A percentile compares a stretch with the other conserved stretches of the same genome.
phyloP scores from a whole-genome alignment of 768 basidiomycete genomes.

The Gloeophyllum trabeum region DNA sequence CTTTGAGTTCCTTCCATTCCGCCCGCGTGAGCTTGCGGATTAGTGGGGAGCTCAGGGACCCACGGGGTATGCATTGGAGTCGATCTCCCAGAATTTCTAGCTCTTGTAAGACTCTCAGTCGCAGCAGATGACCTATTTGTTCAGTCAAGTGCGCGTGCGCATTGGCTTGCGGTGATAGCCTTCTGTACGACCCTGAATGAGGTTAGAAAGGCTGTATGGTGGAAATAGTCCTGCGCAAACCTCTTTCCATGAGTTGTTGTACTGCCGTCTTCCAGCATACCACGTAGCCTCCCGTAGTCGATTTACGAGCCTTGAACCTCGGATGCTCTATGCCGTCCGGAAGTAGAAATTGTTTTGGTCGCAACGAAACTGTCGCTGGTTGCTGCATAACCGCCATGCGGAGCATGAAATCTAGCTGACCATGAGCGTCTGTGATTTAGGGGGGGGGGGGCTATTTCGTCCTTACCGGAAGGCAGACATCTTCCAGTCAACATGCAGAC shows the following conservation, averaged over 20 bases:
- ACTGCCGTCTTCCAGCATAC: conserved; percentile 46
- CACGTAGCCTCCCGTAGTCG: conserved; percentile 39
- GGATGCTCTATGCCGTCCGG: conserved; percentile 61
- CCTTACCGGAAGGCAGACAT: conserved; percentile 51
- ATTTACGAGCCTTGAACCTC: conserved; percentile 37
- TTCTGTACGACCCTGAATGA: conserved; percentile 4
- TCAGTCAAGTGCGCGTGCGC: conserved; percentile 33
- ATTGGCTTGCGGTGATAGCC: conserved; percentile 15
- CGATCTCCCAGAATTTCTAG: conserved; percentile 44
- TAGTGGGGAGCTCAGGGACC: conserved; percentile 19
- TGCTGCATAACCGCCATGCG: conserved; percentile 38
- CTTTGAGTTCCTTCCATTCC: conserved; percentile 42
- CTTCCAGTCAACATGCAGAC: conserved; percentile 37
- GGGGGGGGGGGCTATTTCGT: no score
- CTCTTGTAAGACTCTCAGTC: conserved; percentile 68
- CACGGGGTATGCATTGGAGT: conserved; percentile 22
- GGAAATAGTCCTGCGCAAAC: no score
- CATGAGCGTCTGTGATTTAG: not conserved
- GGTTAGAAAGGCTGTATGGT: not conserved
- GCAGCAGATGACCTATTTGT: conserved; percentile 57
- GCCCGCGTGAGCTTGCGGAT: conserved; percentile 53
- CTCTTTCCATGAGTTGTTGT: no score
- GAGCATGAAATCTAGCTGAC: conserved; percentile 47
- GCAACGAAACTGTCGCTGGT: conserved; percentile 6
- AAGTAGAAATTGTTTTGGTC: conserved; percentile 21